phyloP scores from a whole-genome alignment of 768 basidiomycete genomes.

The Amanita fuliginea region DNA sequence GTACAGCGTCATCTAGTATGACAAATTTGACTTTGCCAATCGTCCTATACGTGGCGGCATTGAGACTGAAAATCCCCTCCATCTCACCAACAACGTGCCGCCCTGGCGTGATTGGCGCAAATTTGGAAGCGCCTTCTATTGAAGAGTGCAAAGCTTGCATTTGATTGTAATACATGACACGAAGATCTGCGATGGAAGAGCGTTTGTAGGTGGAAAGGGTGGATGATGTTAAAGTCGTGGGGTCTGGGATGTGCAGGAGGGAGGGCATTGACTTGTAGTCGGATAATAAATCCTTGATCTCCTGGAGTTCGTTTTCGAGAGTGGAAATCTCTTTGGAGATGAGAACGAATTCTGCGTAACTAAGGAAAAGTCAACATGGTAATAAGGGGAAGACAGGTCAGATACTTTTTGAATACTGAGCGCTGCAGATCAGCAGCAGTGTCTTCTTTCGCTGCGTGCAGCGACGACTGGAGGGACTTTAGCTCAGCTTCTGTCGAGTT shows the following conservation, averaged over 20 bases:
- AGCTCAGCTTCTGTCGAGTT: conserved; percentile 82
- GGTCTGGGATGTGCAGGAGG: conserved; percentile 81
- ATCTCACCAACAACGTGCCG: conserved; percentile 86
- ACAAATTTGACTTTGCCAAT: conserved; percentile 84
- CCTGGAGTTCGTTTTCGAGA: conserved; percentile 95
- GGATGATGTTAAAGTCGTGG: conserved; percentile 44
- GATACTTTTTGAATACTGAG: conserved; percentile 90
- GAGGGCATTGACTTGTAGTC: conserved; percentile 98
- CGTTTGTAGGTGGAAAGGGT: conserved; percentile 42
- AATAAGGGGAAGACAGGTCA: neutral
- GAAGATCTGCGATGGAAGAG: conserved; percentile 92
- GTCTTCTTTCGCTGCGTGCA: conserved; percentile 58
- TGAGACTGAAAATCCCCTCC: conserved; percentile 72
- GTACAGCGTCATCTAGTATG: conserved; percentile 81
- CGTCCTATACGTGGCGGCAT: conserved; percentile 92
- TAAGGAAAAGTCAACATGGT: conserved; percentile 17
- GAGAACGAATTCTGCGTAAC: conserved; percentile 93
- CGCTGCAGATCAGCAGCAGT: conserved; percentile 75
- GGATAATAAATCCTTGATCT: conserved; percentile 85
- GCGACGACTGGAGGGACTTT: conserved; percentile 62
- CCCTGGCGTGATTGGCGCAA: conserved; percentile 83
- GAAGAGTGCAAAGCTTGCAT: conserved; percentile 83
- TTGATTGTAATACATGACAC: conserved; percentile 89
- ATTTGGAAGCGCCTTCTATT: conserved; percentile 93
- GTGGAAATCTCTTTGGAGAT: conserved; percentile 96